Percentiles rank a stretch among this genome's conserved stretches.
Conservation (phyloP, 371 early-diverging fungal species). For the Haplosporangium sp. region DNA sequence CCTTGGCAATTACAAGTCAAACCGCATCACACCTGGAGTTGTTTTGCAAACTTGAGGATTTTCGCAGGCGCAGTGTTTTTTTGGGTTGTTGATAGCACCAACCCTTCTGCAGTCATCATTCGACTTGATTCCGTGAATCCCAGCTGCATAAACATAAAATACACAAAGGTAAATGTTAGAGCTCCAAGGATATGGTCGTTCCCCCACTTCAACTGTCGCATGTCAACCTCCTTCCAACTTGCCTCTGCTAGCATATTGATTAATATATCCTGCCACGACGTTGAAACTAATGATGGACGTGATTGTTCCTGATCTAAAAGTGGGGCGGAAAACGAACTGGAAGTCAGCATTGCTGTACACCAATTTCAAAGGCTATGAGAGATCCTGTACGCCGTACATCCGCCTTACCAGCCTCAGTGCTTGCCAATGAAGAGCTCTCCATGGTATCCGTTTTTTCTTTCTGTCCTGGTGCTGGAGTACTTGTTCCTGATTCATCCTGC, state of each 20-base stretch:
- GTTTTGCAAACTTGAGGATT: slow-evolving; percentile 31
- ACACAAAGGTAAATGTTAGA: neutral
- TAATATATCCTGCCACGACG: slow-evolving; percentile 46
- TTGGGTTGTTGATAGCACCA: slow-evolving; percentile 34
- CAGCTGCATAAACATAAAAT: slow-evolving; percentile 13
- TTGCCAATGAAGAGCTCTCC: too few species aligned
- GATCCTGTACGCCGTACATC: too few species aligned
- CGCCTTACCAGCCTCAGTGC: too few species aligned
- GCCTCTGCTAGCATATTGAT: slow-evolving; percentile 42
- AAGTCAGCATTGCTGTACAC: neutral
- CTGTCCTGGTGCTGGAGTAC: too few species aligned
- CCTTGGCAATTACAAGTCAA: neutral
- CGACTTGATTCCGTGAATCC: slow-evolving; percentile 46
- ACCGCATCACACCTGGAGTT: slow-evolving; percentile 31
- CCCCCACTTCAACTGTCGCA: neutral
- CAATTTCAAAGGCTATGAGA: too few species aligned
- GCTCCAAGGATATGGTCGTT: neutral
- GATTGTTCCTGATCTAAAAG: slow-evolving; percentile 3
- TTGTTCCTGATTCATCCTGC: too few species aligned
- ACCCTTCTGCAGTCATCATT: slow-evolving; percentile 48
- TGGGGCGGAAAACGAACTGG: neutral
- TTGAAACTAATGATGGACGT: neutral
- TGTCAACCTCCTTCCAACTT: neutral
- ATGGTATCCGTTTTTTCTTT: too few species aligned
- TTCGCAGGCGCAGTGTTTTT: slow-evolving; percentile 30